Conservation (phyloP, 805 yeast genomes). For the Yamadazyma laniorum region DNA sequence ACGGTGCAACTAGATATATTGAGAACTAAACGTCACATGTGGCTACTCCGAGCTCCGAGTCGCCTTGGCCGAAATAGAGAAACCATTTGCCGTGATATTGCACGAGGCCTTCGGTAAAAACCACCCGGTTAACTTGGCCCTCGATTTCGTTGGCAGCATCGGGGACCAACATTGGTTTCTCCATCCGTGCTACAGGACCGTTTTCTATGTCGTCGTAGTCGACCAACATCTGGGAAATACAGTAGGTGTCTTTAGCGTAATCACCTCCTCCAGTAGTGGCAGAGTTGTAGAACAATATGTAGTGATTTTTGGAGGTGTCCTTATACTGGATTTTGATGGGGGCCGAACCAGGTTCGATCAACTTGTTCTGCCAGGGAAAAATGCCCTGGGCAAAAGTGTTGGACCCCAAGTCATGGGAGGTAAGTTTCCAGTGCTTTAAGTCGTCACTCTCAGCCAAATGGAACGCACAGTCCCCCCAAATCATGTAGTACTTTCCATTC, state of each 20-base stretch:
- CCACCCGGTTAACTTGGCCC: slow-evolving; percentile 43
- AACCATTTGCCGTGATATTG: slow-evolving; percentile 43
- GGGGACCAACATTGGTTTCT: slow-evolving; percentile 35
- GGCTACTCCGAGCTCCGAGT: slow-evolving; percentile 42
- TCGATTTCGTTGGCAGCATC: slow-evolving; percentile 30
- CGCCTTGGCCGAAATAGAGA: slow-evolving; percentile 44
- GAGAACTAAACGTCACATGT: slow-evolving; percentile 23
- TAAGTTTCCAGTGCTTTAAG: slow-evolving; percentile 31
- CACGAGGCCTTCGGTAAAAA: slow-evolving; percentile 43
- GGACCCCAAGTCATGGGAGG: slow-evolving; percentile 18
- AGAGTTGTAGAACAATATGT: slow-evolving; percentile 39
- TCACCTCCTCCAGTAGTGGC: slow-evolving; percentile 37
- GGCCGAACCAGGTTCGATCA: slow-evolving; percentile 44
- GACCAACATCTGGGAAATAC: slow-evolving; percentile 39
- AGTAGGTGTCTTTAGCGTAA: slow-evolving; percentile 29
- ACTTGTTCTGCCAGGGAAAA: slow-evolving; percentile 31
- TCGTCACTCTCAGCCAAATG: slow-evolving; percentile 37
- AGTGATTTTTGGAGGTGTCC: slow-evolving; percentile 27
- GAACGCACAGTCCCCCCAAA: slow-evolving; percentile 43
- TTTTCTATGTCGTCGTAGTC: slow-evolving; percentile 34
- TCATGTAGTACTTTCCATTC: slow-evolving; percentile 41
- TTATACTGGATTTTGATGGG: slow-evolving; percentile 32
- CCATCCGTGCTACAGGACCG: slow-evolving; percentile 40
- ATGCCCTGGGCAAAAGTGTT: slow-evolving; percentile 27
- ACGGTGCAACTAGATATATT: no score